Evolutionary conservation across 108 stramenopile genomes (phyloP).

Genomic region (Stephanodiscus triporus): DNA sequence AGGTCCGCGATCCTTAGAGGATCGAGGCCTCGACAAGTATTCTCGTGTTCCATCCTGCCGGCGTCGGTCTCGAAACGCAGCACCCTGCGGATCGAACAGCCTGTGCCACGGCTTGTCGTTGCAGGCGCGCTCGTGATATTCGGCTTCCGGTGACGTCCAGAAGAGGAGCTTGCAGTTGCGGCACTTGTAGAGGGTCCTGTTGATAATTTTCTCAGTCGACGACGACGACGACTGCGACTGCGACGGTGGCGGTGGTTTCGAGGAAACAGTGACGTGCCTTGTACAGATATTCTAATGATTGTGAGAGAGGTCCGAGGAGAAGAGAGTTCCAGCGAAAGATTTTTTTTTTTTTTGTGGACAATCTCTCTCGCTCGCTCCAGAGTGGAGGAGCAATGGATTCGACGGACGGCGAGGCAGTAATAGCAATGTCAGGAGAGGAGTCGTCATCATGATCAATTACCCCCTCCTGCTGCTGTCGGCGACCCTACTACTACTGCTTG

Average conservation of each 20-base stretch:
- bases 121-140: background rate
- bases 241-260: slow-evolving; percentile 15
- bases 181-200: slow-evolving; percentile 2
- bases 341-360: too few relatives aligned
- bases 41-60: background rate
- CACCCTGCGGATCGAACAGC: background rate
- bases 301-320: too few relatives aligned
- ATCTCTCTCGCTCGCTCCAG: too few relatives aligned
- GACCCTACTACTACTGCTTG: background rate
- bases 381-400: too few relatives aligned
- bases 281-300: slow-evolving; percentile 42
- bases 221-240: background rate
- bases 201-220: background rate
- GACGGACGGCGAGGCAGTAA: too few relatives aligned
- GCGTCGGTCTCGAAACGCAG: background rate
- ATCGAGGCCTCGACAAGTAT: background rate
- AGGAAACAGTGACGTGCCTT: slow-evolving; percentile 38
- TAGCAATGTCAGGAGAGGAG: too few relatives aligned
- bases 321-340: too few relatives aligned
- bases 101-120: background rate
- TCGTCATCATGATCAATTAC: too few relatives aligned
- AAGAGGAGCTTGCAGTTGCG: slow-evolving; percentile 9
- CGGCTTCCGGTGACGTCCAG: background rate
- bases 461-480: slow-evolving; percentile 1
- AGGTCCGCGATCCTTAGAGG: background rate